These are phyloP conservation scores for Dothistroma septosporum DNA, from an alignment of 2,329 filamentous ascomycete species.

Conservation along the genomic window DNA sequence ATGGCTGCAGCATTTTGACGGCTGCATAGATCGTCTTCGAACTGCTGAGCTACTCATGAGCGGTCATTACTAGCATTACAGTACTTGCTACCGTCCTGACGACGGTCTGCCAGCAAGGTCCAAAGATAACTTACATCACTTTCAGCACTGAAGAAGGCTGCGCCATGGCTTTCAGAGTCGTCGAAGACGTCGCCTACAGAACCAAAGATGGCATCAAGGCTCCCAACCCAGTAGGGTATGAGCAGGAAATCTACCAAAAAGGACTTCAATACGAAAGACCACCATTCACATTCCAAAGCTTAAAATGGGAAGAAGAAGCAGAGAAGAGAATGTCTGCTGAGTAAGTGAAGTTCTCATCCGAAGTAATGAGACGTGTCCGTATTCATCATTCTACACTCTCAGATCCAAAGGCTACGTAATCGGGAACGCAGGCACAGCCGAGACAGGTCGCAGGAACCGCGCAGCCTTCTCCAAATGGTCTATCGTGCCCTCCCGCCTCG, in stretches of 20 bases:
- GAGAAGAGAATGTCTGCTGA: conserved; percentile 28
- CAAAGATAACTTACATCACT: not conserved
- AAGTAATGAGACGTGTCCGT: not conserved
- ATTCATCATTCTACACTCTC: not conserved
- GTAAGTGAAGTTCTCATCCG: not conserved
- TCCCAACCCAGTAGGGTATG: conserved; percentile 24
- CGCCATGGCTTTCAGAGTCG: not conserved
- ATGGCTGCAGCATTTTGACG: not conserved
- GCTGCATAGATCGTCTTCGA: not conserved
- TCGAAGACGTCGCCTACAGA: conserved; percentile 1
- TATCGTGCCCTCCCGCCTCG: conserved; percentile 17
- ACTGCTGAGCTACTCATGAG: not conserved
- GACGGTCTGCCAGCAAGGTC: too few relatives aligned
- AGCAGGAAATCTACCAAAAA: conserved; percentile 31
- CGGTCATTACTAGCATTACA: too few relatives aligned
- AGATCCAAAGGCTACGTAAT: conserved; percentile 31
- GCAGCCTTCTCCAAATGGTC: conserved; percentile 15
- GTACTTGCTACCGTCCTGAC: too few relatives aligned
- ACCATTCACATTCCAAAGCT: conserved; percentile 34
- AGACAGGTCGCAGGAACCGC: conserved; percentile 29
- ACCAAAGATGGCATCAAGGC: conserved; percentile 2
- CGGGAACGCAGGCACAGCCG: conserved; percentile 32
- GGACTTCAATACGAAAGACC: conserved; percentile 34
- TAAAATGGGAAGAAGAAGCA: conserved; percentile 30
- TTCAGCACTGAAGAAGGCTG: not conserved